Base-by-base conservation (phyloP, 768 basidiomycete species). In the Podaxis carcinomalis region DNA sequence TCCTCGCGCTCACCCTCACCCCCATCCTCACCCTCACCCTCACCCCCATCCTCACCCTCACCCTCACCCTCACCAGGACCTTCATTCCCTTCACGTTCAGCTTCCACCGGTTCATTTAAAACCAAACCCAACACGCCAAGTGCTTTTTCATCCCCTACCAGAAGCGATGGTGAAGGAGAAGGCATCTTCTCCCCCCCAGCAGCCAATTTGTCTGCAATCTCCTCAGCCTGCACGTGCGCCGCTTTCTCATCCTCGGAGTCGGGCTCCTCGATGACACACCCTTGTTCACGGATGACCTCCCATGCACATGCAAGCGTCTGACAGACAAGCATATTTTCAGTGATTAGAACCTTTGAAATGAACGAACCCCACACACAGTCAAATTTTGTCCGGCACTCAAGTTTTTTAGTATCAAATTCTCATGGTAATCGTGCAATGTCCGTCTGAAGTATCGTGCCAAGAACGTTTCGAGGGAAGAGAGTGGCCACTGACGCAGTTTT, bases 311-410 rank as follows among this genome's bases (percentile, higher is more conserved):
- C 88, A 55, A 83, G 80, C 23, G 87, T 79, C 84, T 86, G 52
- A 28, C 5, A 25, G 16, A 16, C 42, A 6, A 7, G 0, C 16
- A 44, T 13, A 19, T 44, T n/a, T 44, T n/a, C 40, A 42, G 4
- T 5, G 13, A 42, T 42, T 42, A n/a, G 40, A 42, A 14, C 13
- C 5, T 16, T 16, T n/a, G 40, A 44, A 44, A 44, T 19, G n/a
- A 44, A 19, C 32, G 9, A 44, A 44, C 23, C 23, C 58, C 40
- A 67, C 69, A 21, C 63, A 85, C 87, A 62, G 86, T 83, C 36
- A 93, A 80, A 67, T 95, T 95, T 70, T 95, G 89, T 1, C 88
- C 90, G 7, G 85, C 81, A 64, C 85, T 84, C 59, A 96, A 80
- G 16, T 85, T 84, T 72, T 92, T 95, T 59, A 95, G 71, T 55